Percentiles rank a stretch among this genome's conserved stretches.
Evolutionary conservation across 495 filamentous ascomycete species (phyloP).

Genomic region (Trichoderma asperelloides): DNA sequence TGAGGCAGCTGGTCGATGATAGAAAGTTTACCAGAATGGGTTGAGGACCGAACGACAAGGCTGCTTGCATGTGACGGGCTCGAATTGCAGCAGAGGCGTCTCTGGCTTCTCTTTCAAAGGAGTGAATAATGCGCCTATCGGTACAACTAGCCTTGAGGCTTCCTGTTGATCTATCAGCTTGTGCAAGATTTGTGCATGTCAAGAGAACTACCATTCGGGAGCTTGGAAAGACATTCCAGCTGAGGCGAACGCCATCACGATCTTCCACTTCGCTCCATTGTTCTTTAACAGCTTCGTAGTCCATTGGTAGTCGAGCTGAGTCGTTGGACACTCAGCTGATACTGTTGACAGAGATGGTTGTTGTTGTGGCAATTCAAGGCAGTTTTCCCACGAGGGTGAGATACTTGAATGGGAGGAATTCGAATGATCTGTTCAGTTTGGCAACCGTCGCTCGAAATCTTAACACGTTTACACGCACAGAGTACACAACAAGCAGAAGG

Average conservation of each 20-base stretch:
- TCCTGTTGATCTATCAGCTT: slow-evolving; percentile 47
- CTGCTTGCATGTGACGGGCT: slow-evolving; percentile 93
- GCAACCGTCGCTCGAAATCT: not conserved
- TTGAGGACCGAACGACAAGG: slow-evolving; percentile 96
- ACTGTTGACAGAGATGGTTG: not conserved
- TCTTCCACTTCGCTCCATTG: slow-evolving; percentile 97
- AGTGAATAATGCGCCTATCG: slow-evolving; percentile 93
- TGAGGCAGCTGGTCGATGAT: not conserved
- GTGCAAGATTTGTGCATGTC: not conserved
- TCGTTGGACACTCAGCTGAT: not conserved
- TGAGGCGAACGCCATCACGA: slow-evolving; percentile 89
- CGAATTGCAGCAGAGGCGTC: slow-evolving; percentile 84
- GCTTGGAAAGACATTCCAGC: slow-evolving; percentile 99
- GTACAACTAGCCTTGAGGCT: slow-evolving; percentile 92
- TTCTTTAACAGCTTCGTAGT: slow-evolving; percentile 70
- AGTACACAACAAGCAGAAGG: not conserved
- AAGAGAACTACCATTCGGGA: slow-evolving; percentile 73
- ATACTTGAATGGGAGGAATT: not conserved
- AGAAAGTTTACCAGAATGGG: slow-evolving; percentile 71
- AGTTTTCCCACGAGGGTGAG: not conserved
- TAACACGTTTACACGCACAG: not conserved
- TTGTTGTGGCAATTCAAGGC: not conserved
- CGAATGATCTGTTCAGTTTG: not conserved
- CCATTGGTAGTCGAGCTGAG: slow-evolving; percentile 26
- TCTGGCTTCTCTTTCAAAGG: slow-evolving; percentile 93